Base-by-base conservation (phyloP, 164 flowering plant genomes). In the Vitis amurensis region DNA sequence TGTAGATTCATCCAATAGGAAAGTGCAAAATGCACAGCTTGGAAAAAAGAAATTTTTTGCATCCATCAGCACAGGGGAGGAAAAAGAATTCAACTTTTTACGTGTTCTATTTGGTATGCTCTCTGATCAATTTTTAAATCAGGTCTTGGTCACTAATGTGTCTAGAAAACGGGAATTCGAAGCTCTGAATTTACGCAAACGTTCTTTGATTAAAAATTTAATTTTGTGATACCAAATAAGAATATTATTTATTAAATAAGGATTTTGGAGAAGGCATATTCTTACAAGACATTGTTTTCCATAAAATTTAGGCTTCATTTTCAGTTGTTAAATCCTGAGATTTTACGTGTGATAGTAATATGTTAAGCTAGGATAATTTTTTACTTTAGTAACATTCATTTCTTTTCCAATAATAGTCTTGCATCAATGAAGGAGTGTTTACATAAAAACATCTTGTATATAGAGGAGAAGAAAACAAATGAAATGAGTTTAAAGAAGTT, bases 1-100 rank as follows among this genome's bases (percentile, higher is more conserved):
- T 86, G 86, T 93, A 93, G 98, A 86, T 78, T 67, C 67, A 61
- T 69, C 81, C 16, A 69, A 65, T 66, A 64, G 75, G 65, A 83
- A 74, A 74, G 16, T 55, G 66, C 67, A 49, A 13, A 68, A 70
- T 70, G 62, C 68, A 56, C 76, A 47, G 56, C 60, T 71, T 70
- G 80, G 66, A 55, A 69, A 49, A n/a, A 80, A 72, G 50, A 85
- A 73, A 64, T 64, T 70, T 69, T 88, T 91, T 82, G 93, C 94
- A 76, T 91, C 96, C 29, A 80, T 90, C 59, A 83, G 68, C 71
- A 67, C 51, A 8, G 77, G 30, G 65, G 87, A 92, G 53, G 88
- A 91, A 59, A 89, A 88, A 50, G 93, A 96, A 9, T 86, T 94
- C 60, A 86, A 94, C 63, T 90, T 92, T 71, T 72, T 94, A n/a